Evolutionary conservation across 129 eudicot genomes (phyloP), one percentile per base, ranked within the genome.

Genomic region (Cynara cardunculus): DNA sequence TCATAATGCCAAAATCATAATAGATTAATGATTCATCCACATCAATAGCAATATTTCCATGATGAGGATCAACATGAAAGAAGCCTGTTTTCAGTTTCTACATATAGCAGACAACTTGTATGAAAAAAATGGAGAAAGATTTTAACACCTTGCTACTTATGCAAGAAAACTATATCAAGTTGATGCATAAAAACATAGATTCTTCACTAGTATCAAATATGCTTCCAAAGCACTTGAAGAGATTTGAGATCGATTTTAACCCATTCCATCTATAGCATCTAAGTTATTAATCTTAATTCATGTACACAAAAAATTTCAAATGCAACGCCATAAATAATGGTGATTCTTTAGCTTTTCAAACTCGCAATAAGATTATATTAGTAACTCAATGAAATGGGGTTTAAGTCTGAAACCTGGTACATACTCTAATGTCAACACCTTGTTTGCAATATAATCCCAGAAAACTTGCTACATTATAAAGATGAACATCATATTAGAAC

Each of bases 11-110:
- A n/a, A n/a, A 95, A 83, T 95, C 99, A 72, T 95, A 95, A 80
- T 92, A 95, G 79, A 95, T 95, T 72, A 95, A 80, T 80, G 99
- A 88, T 90, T 92, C 97, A 78, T 95, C 99, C 66, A 67, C 85
- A 76, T 90, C 99, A 74, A 95, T 95, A 25, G 97, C 99, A 85
- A 95, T 97, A 83, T 95, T 95, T 75, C 99, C 99, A 25, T 97
- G 99, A 77, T 95, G 99, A 80, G 99, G 99, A 84, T 95, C 99
- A 35, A 97, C 99, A 81, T 95, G 99, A 84, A 92, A 95, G 76
- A 95, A 95, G 44, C 99, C 97, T 13, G 99, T 95, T 86, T 82
- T 95, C 68, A 95, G 85, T 77, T 92, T 95, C 99, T 92, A 91
- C 73, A 76, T 4, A 72, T 0, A 6, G 30, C 9, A 72, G 69